Evolutionary conservation across 177 flowering plant species (phyloP).

Genomic region (Tripterygium wilfordii): DNA sequence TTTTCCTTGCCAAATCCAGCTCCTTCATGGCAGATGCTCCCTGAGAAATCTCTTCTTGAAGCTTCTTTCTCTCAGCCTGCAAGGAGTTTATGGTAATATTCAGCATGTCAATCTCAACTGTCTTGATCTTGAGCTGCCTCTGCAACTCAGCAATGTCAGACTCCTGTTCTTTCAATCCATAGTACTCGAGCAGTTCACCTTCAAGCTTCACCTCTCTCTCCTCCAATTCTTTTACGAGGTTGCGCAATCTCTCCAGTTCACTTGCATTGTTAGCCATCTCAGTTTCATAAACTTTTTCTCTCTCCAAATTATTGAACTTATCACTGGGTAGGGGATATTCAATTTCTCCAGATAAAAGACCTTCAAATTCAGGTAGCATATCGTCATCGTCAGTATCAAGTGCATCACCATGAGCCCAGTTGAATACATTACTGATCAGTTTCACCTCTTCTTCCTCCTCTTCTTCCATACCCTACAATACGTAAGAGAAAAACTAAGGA

Average conservation of each 20-base stretch:
- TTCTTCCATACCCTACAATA: conserved; percentile 55
- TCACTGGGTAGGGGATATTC: conserved; percentile 59
- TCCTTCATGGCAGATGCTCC: conserved; percentile 57
- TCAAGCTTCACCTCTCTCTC: conserved; percentile 96
- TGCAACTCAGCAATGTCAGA: conserved; percentile 70
- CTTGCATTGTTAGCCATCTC: conserved; percentile 74
- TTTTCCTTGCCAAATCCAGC: conserved; percentile 74
- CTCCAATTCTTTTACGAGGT: conserved; percentile 80
- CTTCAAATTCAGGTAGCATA: conserved; percentile 73
- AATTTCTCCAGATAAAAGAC: conserved; percentile 68
- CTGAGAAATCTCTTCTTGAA: conserved; percentile 68
- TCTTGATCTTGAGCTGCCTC: conserved; percentile 88
- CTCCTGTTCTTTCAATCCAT: conserved; percentile 94
- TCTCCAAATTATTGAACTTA: conserved; percentile 39
- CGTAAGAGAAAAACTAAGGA: too few species aligned
- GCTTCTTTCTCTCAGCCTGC: conserved; percentile 89
- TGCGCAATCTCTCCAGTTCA: conserved; percentile 68
- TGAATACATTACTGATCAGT: conserved; percentile 63
- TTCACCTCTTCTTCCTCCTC: conserved; percentile 93
- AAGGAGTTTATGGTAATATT: conserved; percentile 75
- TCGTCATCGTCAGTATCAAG: conserved; percentile 50
- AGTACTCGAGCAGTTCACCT: conserved; percentile 95
- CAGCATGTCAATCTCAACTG: conserved; percentile 86
- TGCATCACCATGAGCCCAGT: conserved; percentile 31
- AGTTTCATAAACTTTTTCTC: conserved; percentile 52